Conservation (phyloP, 129 eudicot species). For the Erigeron canadensis region DNA sequence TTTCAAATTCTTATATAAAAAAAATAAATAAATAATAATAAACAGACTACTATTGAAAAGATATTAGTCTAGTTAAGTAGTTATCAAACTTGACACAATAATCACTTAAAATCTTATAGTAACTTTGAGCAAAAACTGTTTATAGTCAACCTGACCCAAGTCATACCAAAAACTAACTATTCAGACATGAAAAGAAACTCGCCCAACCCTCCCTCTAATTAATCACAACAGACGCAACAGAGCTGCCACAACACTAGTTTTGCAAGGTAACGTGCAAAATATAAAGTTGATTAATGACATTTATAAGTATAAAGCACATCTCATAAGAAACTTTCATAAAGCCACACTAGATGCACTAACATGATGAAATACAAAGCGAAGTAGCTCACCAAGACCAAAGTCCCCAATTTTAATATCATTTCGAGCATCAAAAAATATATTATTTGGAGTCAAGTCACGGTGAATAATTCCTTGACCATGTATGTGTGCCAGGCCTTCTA, state of each 20-base stretch:
- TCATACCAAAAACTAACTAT: not conserved
- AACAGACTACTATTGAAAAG: not conserved
- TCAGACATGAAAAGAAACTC: not conserved
- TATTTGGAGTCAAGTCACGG: constrained; percentile 95
- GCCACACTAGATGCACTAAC: not conserved
- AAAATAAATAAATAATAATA: not conserved
- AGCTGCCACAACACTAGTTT: not conserved
- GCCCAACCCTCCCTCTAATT: not conserved
- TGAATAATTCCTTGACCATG: constrained; percentile 97
- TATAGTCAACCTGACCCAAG: not conserved
- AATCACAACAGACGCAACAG: not conserved
- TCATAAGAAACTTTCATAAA: not conserved
- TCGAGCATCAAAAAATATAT: constrained; percentile 93
- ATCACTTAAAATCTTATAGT: not conserved
- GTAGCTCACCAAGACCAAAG: constrained; percentile 88
- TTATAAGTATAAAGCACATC: not conserved
- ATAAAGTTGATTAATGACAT: not conserved
- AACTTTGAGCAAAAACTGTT: not conserved
- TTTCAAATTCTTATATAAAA: constrained; percentile 7
- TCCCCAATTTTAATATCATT: constrained; percentile 96
- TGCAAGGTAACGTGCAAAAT: not conserved
- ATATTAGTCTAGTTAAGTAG: not conserved
- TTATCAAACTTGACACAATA: not conserved
- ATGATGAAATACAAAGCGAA: not conserved
- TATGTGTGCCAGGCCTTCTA: constrained; percentile 91